Conservation (phyloP, 202 grass and related monocot genomes). For the Panicum hallii region DNA sequence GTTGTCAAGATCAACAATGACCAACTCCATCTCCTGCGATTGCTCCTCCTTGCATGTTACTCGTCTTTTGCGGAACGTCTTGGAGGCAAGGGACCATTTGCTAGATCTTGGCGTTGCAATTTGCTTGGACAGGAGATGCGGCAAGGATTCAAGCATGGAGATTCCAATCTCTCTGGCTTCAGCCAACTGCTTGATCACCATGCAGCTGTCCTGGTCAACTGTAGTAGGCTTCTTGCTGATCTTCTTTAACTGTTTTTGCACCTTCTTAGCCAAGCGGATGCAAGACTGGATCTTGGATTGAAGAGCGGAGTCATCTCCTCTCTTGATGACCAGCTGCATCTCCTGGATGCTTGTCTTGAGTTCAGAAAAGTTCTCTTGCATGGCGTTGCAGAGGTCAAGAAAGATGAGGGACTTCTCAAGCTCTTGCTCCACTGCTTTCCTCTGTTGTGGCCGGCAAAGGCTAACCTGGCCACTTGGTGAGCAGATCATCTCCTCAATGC, state of each 20-base stretch:
- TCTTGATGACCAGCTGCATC: slow-evolving; percentile 46
- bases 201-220: slow-evolving; percentile 29
- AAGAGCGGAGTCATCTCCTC: slow-evolving; percentile 33
- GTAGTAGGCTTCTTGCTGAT: slow-evolving; percentile 39
- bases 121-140: slow-evolving; percentile 24
- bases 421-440: slow-evolving; percentile 56
- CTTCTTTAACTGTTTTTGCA: slow-evolving; percentile 54
- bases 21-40: slow-evolving; percentile 32
- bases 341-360: slow-evolving; percentile 54
- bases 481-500: slow-evolving; percentile 54
- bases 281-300: slow-evolving; percentile 46
- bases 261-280: slow-evolving; percentile 49
- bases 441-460: slow-evolving; percentile 45
- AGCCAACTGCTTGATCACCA: slow-evolving; percentile 43
- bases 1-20: slow-evolving; percentile 51
- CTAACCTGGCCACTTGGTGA: slow-evolving; percentile 48
- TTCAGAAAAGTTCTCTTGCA: slow-evolving; percentile 53
- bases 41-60: slow-evolving; percentile 25
- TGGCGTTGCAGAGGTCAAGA: slow-evolving; percentile 50
- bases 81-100: slow-evolving; percentile 63
- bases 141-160: slow-evolving; percentile 50
- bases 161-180: slow-evolving; percentile 53
- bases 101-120: slow-evolving; percentile 6
- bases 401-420: slow-evolving; percentile 52
- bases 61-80: slow-evolving; percentile 34